Percentiles rank a stretch among this genome's conserved stretches.
Conservation (phyloP, 2,329 filamentous ascomycete genomes). For the Thelonectria rubi region DNA sequence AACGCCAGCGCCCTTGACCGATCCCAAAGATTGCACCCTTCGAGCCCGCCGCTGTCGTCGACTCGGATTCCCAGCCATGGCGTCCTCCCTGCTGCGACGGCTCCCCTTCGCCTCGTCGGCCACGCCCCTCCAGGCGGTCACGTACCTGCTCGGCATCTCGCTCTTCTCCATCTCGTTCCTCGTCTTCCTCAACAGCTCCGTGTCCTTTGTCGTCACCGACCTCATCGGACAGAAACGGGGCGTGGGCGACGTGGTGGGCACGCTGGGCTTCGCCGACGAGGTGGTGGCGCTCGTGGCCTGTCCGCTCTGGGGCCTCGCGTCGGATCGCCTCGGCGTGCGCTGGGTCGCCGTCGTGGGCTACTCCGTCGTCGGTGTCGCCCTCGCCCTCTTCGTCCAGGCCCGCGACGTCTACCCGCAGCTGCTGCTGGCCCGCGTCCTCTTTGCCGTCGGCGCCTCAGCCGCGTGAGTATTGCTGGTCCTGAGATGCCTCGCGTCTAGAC, state of each 20-base stretch:
- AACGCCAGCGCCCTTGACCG: conserved; percentile 7
- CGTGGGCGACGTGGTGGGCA: conserved; percentile 84
- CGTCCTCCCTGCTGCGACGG: conserved; percentile 51
- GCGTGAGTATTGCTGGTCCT: conserved; percentile 61
- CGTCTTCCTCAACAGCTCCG: conserved; percentile 85
- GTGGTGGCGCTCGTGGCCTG: conserved; percentile 82
- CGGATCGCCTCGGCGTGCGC: conserved; percentile 79
- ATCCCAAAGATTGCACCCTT: not conserved
- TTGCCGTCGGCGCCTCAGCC: conserved; percentile 91
- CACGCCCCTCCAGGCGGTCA: conserved; percentile 70
- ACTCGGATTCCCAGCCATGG: conserved; percentile 13
- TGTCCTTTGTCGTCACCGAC: conserved; percentile 87
- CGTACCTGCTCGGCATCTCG: conserved; percentile 83
- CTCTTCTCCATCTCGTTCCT: conserved; percentile 90
- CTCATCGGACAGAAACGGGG: conserved; percentile 76
- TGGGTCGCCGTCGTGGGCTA: conserved; percentile 82
- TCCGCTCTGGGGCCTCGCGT: conserved; percentile 80
- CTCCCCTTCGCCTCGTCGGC: conserved; percentile 68
- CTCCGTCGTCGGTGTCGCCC: conserved; percentile 76
- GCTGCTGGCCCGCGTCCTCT: conserved; percentile 83
- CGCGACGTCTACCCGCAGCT: conserved; percentile 89
- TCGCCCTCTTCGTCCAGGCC: conserved; percentile 86
- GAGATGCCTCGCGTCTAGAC: conserved; percentile 8
- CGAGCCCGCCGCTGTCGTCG: not conserved
- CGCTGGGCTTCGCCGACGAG: conserved; percentile 86